These are phyloP conservation scores for Acanthamoeba healyi DNA, from an alignment of 208 protist species.

Conservation along the genomic window DNA sequence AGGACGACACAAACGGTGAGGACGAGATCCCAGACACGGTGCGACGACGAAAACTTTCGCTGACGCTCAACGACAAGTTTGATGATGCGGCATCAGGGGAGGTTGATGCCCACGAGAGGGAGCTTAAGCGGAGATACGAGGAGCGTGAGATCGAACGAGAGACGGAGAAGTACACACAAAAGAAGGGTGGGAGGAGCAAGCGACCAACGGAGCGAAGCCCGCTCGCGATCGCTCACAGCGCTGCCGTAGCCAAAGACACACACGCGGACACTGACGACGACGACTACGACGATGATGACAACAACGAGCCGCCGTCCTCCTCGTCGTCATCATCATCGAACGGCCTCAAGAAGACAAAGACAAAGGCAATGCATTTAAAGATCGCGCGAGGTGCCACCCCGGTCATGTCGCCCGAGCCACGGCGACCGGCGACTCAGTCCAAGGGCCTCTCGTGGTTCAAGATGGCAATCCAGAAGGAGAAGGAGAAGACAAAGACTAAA, in stretches of 20 bases:
- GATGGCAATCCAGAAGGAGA: slow-evolving; percentile 18
- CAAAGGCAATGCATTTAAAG: background rate
- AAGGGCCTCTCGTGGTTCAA: slow-evolving; percentile 47
- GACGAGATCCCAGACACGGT: background rate
- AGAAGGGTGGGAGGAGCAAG: background rate
- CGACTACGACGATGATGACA: background rate
- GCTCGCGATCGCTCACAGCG: slow-evolving; percentile 3
- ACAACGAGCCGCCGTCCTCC: background rate
- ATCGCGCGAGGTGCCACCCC: background rate
- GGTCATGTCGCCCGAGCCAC: background rate
- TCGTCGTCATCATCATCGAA: background rate
- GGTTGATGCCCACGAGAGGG: background rate
- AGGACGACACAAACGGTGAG: background rate
- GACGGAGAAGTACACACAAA: background rate
- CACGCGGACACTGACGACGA: background rate
- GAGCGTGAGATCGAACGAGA: slow-evolving; percentile 27
- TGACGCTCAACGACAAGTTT: slow-evolving; percentile 2
- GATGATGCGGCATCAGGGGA: background rate
- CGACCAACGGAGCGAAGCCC: slow-evolving; percentile 23
- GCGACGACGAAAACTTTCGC: background rate
- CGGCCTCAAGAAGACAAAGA: background rate
- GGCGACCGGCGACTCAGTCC: background rate
- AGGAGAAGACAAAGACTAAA: slow-evolving; percentile 14
- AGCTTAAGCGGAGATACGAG: background rate
- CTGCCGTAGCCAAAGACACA: background rate